Evolutionary conservation across 1,284 basidiomycete species (phyloP).

Genomic region (Coriolopsis trogii): DNA sequence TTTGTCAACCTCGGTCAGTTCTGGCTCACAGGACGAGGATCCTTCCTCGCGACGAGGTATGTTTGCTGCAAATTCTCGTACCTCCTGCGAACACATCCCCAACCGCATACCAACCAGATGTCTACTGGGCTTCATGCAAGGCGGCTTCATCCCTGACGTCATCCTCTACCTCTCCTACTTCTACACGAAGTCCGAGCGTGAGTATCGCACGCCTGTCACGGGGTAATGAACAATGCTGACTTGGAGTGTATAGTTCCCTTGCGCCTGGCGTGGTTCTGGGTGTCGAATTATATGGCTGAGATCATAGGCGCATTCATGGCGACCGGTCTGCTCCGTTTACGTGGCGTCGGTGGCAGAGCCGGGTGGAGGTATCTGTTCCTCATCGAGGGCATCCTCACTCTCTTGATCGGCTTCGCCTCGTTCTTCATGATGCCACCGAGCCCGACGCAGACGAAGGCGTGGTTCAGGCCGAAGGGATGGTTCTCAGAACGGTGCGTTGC

Average conservation of each 20-base stretch:
- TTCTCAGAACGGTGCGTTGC: conserved; percentile 49
- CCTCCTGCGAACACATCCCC: not conserved
- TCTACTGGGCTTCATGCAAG: conserved; percentile 54
- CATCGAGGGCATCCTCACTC: conserved; percentile 57
- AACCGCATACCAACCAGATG: conserved; percentile 25
- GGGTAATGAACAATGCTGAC: not conserved
- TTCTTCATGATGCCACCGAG: conserved; percentile 74
- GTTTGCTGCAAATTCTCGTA: conserved; percentile 39
- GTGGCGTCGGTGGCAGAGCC: conserved; percentile 55
- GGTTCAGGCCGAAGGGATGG: conserved; percentile 74
- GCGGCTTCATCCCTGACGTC: conserved; percentile 66
- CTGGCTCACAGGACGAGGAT: conserved; percentile 57
- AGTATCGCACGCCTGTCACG: conserved; percentile 2
- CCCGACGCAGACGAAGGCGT: conserved; percentile 68
- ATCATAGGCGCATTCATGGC: conserved; percentile 67
- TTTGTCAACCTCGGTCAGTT: conserved; percentile 63
- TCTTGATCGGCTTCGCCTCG: conserved; percentile 58
- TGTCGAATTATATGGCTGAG: conserved; percentile 54
- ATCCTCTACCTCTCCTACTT: conserved; percentile 74
- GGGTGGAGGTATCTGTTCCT: conserved; percentile 64
- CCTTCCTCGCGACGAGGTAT: conserved; percentile 48
- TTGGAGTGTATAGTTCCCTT: conserved; percentile 47
- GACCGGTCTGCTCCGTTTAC: conserved; percentile 63
- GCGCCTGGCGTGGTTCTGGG: conserved; percentile 71
- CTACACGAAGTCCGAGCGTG: conserved; percentile 63